Evolutionary conservation across 2,329 filamentous ascomycete species (phyloP).

Genomic region (Hypomyces perniciosus): DNA sequence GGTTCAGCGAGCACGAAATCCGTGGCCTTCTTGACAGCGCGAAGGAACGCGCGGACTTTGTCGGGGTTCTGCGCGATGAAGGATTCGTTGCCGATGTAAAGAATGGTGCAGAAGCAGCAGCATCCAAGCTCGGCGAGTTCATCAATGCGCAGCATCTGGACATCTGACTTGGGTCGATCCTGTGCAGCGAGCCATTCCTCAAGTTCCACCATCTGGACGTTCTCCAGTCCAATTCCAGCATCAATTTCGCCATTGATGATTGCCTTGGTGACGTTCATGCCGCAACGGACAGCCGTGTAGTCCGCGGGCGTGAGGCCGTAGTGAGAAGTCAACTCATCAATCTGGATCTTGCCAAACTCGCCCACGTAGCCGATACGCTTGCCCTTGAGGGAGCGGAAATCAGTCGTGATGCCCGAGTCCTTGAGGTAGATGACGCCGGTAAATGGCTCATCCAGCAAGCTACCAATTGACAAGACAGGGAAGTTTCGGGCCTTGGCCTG

Average conservation of each 20-base stretch:
- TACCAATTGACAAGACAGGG: conserved; percentile 66
- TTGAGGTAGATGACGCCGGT: conserved; percentile 75
- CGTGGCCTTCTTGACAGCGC: conserved; percentile 67
- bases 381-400: conserved; percentile 69
- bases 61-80: conserved; percentile 63
- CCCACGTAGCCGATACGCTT: conserved; percentile 76
- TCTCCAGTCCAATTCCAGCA: conserved; percentile 71
- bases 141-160: conserved; percentile 77
- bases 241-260: conserved; percentile 69
- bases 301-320: conserved; percentile 68
- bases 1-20: conserved; percentile 64
- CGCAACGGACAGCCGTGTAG: conserved; percentile 72
- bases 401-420: conserved; percentile 64
- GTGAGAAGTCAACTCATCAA: conserved; percentile 72
- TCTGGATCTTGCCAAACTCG: conserved; percentile 79
- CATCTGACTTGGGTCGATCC: conserved; percentile 57
- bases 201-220: conserved; percentile 78
- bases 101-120: conserved; percentile 78
- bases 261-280: conserved; percentile 75
- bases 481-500: conserved; percentile 70
- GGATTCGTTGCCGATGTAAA: conserved; percentile 71
- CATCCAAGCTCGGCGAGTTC: conserved; percentile 73
- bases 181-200: conserved; percentile 66
- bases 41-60: conserved; percentile 61
- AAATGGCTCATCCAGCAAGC: conserved; percentile 73